Percentiles rank a stretch among this genome's conserved stretches.
phyloP scores from a whole-genome alignment of 768 basidiomycete species.

The Amanita subjunquillea region DNA sequence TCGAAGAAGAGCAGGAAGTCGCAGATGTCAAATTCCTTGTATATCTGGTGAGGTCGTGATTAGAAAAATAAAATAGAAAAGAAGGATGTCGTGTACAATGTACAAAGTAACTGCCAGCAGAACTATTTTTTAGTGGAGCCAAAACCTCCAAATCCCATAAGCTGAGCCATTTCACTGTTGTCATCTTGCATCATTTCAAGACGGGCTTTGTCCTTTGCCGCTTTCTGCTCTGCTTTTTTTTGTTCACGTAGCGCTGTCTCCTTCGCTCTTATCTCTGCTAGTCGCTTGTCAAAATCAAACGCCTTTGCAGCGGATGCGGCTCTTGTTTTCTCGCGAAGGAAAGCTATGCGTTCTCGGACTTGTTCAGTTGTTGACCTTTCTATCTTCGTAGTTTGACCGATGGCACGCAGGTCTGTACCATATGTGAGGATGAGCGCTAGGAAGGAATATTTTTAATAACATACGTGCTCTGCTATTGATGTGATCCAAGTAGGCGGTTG shows the following conservation, averaged over 20 bases:
- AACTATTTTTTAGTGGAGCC: constrained; percentile 73
- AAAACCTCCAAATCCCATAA: constrained; percentile 93
- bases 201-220: constrained; percentile 62
- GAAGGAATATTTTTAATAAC: constrained; percentile 16
- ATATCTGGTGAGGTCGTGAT: constrained; percentile 48
- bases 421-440: neutral
- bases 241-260: constrained; percentile 58
- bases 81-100: constrained; percentile 13
- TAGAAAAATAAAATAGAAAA: neutral
- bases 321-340: constrained; percentile 79
- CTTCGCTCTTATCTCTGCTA: constrained; percentile 71
- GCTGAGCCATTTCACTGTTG: constrained; percentile 59
- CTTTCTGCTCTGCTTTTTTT: constrained; percentile 75
- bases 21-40: constrained; percentile 70
- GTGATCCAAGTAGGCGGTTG: constrained; percentile 89
- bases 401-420: constrained; percentile 65
- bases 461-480: constrained; percentile 88
- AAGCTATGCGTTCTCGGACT: constrained; percentile 85
- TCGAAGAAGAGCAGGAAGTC: constrained; percentile 84
- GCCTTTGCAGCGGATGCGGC: constrained; percentile 75
- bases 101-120: constrained; percentile 11
- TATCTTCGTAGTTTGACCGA: constrained; percentile 96
- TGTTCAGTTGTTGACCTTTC: constrained; percentile 87
- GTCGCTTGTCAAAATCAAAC: constrained; percentile 90
- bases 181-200: constrained; percentile 50